Evolutionary conservation across 139 green algal genomes (phyloP), one percentile per base, ranked within the genome.

Genomic region (Tetratostichococcus sp.): DNA sequence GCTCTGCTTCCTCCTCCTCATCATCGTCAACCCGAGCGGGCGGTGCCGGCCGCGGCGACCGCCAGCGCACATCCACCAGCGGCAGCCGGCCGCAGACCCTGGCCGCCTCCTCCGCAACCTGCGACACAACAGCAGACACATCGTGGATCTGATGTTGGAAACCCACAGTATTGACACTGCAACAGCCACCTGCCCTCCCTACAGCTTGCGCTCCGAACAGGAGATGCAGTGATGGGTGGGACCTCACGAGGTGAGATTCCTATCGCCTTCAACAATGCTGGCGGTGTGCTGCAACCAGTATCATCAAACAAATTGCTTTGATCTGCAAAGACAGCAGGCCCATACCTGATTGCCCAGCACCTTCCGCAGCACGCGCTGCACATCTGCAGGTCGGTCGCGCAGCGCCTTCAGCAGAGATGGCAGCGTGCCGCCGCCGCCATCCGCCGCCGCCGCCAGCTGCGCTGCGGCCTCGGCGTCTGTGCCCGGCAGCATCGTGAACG

Each of bases 401-500:
- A 93, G 72, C 14, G 78, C 75, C n/a, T 87, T 71, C 65, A 90
- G 77, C 69, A 92, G 81, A 65, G 86, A 72, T 33, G 82, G 80
- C 39, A 93, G 80, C 39, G 68, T 57, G 35, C 35, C 42, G 69
- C 83, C 30, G 70, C 80, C 79, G n/a, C 67, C 74, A 21, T 35
- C 75, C 43, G 62, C 76, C 42, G 57, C 39, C n/a, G 30, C 62
- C 71, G 50, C 76, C 65, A 93, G 80, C 43, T 74, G 30, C 28
- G 65, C 71, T 16, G 80, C 69, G 4, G 59, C 80, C 0, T 75
- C 57, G 1, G 39, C 65, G 0, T 71, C 77, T 11, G 97, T 66
- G 78, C 93, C 82, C 2, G 93, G 94, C 50, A 99, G 87, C 66
- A 77, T 86, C 34, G 89, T 74, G 19, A 97, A 59, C 65, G 73